A percentile compares a stretch with the other conserved stretches of the same genome.
Conservation (phyloP, 2,329 filamentous ascomycete species). For the Aspergillus ruber region DNA sequence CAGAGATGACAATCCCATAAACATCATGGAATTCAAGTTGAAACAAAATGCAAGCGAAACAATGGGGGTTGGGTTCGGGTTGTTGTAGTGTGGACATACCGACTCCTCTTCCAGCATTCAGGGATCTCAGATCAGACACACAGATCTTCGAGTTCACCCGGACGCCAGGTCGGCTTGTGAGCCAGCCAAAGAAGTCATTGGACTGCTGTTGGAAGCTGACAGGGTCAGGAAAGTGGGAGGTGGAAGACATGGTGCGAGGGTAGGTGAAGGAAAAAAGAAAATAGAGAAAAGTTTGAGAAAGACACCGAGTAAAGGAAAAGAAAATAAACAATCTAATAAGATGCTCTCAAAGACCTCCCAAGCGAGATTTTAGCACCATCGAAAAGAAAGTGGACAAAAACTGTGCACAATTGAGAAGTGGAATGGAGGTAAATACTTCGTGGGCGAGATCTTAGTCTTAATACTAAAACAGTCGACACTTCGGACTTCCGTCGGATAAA, state of each 20-base stretch:
- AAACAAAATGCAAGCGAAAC: constrained; percentile 7
- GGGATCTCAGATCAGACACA: constrained; percentile 51
- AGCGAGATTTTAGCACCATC: constrained; percentile 1
- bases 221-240: constrained; percentile 27
- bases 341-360: not conserved
- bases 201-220: constrained; percentile 42
- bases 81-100: constrained; percentile 42
- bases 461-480: not conserved
- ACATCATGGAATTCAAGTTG: constrained; percentile 9
- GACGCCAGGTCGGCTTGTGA: constrained; percentile 45
- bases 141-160: constrained; percentile 53
- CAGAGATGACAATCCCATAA: constrained; percentile 13
- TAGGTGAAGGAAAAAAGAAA: not conserved
- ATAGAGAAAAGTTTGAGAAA: not conserved
- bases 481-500: constrained; percentile 20
- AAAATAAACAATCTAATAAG: not conserved
- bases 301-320: not conserved
- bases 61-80: constrained; percentile 12
- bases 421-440: constrained; percentile 6
- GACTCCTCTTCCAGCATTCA: constrained; percentile 56
- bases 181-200: constrained; percentile 52
- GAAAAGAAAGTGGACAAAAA: constrained; percentile 11
- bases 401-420: constrained; percentile 2
- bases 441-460: constrained; percentile 4
- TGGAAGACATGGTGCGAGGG: constrained; percentile 26